Evolutionary conservation across 169 alveolate species (phyloP), one percentile per base, ranked within the genome.

Genomic region (Plasmodium malariae): DNA sequence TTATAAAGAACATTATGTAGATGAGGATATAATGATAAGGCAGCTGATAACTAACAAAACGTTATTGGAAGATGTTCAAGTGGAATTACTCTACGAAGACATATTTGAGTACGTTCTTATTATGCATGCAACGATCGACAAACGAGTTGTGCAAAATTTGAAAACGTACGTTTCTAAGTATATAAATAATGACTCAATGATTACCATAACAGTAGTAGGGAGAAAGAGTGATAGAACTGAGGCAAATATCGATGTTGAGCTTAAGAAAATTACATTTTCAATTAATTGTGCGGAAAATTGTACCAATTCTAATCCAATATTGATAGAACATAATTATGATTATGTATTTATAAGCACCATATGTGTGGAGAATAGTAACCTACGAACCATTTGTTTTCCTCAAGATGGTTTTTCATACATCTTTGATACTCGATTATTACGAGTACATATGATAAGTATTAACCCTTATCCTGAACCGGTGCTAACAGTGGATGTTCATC

Each of bases 381-480:
- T 54, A 32, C 36, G 78, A n/a, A 45, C 51, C 12, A 54, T 68
- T 7, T 86, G 92, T 51, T 30, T 86, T 28, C 74, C 92, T 49
- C 37, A 43, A 28, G 21, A 86, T 62, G 55, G 21, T 4, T 69
- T 28, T 51, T 54, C 74, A 14, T 86, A 86, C 71, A 49, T 71
- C 2, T 86, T 86, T 45, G 92, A 86, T 28, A 68, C 80, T 36
- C 51, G 92, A 49, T 70, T 86, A 34, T 62, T 86, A 17, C 40
- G 86, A 48, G 76, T 86, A 32, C 86, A 83, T 28, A 68, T 11
- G 65, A 19, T 83, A 55, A 68, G 21, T 59, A 57, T 86, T 21
- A 86, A 86, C 36, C 92, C 92, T 9, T 86, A 86, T 43, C 92
- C 92, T 34, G 87, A 68, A 71, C 11, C 43, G 26, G 26, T 69